Evolutionary conservation across 2,329 filamentous ascomycete genomes (phyloP), one percentile per base, ranked within the genome.

Genomic region (Hypoxylon sp.): DNA sequence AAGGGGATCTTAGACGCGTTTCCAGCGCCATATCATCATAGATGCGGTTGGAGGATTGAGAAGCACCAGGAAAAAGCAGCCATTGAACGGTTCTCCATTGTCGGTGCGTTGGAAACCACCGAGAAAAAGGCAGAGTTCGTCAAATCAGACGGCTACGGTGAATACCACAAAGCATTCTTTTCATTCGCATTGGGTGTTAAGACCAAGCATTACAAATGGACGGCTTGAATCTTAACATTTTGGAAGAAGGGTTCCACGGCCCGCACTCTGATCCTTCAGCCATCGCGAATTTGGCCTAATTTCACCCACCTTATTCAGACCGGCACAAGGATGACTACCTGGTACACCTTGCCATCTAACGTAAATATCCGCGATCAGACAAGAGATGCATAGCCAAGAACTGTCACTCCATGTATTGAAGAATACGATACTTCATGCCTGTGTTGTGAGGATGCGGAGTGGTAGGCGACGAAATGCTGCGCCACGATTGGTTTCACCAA

Each of bases 11-110:
- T 71, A 19, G 42, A 39, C n/a, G 13, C 3, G n/a, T 21, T 4
- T 1, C 27, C n/a, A 2, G 53, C 59, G 3, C 67, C 65, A 2
- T 59, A 67, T 21, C 61, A 62, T 21, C 68, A 72, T 24, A 35
- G 44, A 5, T 68, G 48, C 0, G 72, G 73, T 0, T 75, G 73
- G 73, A 64, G 56, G 44, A 60, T 73, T 46, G 73, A 75, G 64
- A 72, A 67, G 47, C 67, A 72, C 17, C 44, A 55, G 31, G 72
- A 59, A 31, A 66, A 74, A 19, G 51, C 51, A 39, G 63, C 63
- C 37, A 64, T 67, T 29, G 53, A 67, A 44, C 59, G 70, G 51
- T 74, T 68, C 60, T 65, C 71, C 6, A 32, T 72, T 15, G 64
- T 72, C 32, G 70, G 72, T 1, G 68, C 64, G 8, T 68, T 67